phyloP scores from a whole-genome alignment of 2,329 filamentous ascomycete genomes.

The Cercospora citrullina region DNA sequence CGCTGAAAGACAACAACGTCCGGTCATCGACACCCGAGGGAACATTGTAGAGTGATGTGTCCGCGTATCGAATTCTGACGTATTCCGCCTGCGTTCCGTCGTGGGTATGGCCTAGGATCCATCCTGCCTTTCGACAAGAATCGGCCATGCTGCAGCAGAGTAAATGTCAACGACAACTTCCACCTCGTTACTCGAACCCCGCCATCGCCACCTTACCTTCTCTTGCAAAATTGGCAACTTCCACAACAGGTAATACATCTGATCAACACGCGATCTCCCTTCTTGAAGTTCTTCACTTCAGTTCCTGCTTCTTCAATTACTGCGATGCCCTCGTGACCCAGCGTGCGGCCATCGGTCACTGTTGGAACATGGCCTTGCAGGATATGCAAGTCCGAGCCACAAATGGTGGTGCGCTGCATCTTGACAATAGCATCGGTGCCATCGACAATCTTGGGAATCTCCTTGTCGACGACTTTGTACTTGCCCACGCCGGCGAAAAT shows the following conservation, averaged over 20 bases:
- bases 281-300: constrained; percentile 49
- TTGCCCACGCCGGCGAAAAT: constrained; percentile 31
- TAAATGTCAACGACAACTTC: not conserved
- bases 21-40: constrained; percentile 47
- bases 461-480: constrained; percentile 32
- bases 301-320: constrained; percentile 49
- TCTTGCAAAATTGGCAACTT: constrained; percentile 53
- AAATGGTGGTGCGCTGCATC: constrained; percentile 34
- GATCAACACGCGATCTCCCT: constrained; percentile 54
- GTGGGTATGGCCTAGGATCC: constrained; percentile 55
- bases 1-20: constrained; percentile 54
- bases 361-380: constrained; percentile 55
- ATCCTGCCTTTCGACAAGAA: constrained; percentile 57
- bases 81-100: constrained; percentile 61
- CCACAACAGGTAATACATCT: constrained; percentile 52
- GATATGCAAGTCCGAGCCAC: constrained; percentile 55
- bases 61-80: constrained; percentile 55
- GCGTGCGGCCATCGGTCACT: constrained; percentile 47
- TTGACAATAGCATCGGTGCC: constrained; percentile 44
- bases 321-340: constrained; percentile 58
- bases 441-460: constrained; percentile 26
- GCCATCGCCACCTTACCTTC: constrained; percentile 13
- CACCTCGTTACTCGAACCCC: too few species aligned
- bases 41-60: constrained; percentile 50
- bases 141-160: constrained; percentile 51